Base-by-base conservation (phyloP, 2,329 filamentous ascomycete species). In the Aspergillus pseudonomiae region DNA sequence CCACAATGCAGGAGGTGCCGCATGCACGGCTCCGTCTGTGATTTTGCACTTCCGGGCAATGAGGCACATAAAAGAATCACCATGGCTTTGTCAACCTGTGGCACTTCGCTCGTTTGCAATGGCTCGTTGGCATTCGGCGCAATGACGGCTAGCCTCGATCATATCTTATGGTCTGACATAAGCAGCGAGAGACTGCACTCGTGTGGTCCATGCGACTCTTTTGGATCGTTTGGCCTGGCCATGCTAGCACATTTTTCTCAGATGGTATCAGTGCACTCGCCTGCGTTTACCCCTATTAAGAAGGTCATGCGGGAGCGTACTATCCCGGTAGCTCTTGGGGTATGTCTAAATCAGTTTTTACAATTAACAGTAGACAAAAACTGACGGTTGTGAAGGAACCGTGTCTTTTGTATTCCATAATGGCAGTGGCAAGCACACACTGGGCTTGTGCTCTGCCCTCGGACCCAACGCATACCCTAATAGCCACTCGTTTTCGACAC, bases 401-500 rank as follows among this genome's bases (percentile, higher is more conserved):
- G 3, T 59, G 57, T 21, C 30, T 59, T 3, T 14, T 59, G 30
- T 34, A 59, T 28, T 45, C 57, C 14, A 59, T 59, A 46, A 28
- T 59, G 9, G 57, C 30, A 32, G 45, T 59, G n/a, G 57, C 57
- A 28, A 59, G 57, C 9, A 59, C 57, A 2, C 57, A 59, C 14
- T n/a, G 30, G 36, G 57, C 57, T 6, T 32, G 1, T 36, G 3
- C 45, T 2, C 11, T n/a, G 0, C 30, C 43, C 7, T n/a, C 26
- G 3, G 45, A 59, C 21, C 10, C 30, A 34, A 30, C 1, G 7
- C 21, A 19, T 32, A 50, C 21, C 7, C 16, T 59, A 2, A 12
- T 50, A 46, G 57, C 57, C 26, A 6, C 45, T 5, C 57, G 57
- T 1, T 50, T 41, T 28, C 43, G 45, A n/a, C 57, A 59, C 9